Evolutionary conservation across 2,329 filamentous ascomycete genomes (phyloP).

Genomic region (Lasiodiplodia theobromae): DNA sequence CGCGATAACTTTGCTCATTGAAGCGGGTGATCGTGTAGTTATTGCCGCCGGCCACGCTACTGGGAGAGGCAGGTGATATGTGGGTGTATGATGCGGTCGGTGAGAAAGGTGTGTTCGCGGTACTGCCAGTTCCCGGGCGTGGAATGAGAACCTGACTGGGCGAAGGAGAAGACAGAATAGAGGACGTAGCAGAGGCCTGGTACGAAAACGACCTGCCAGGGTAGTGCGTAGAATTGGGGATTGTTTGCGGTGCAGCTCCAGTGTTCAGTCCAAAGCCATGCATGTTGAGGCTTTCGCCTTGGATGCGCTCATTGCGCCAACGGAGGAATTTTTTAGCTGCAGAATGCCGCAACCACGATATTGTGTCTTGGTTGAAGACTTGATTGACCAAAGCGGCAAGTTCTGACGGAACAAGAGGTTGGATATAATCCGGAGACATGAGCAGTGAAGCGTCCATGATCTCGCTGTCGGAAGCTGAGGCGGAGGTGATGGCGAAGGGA

Average conservation of each 20-base stretch:
- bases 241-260: slow-evolving; percentile 31
- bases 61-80: slow-evolving; percentile 45
- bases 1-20: slow-evolving; percentile 64
- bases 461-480: slow-evolving; percentile 73
- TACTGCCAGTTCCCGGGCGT: slow-evolving; percentile 35
- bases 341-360: slow-evolving; percentile 81
- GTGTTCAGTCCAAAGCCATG: slow-evolving; percentile 32
- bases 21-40: slow-evolving; percentile 56
- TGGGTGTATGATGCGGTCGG: slow-evolving; percentile 42
- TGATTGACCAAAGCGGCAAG: slow-evolving; percentile 72
- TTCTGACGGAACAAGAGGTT: slow-evolving; percentile 80
- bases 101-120: slow-evolving; percentile 33
- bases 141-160: slow-evolving; percentile 49
- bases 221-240: slow-evolving; percentile 27
- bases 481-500: slow-evolving; percentile 81
- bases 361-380: slow-evolving; percentile 79
- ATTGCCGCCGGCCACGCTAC: slow-evolving; percentile 34
- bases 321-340: slow-evolving; percentile 81
- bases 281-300: slow-evolving; percentile 32
- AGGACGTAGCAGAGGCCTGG: slow-evolving; percentile 44
- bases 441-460: slow-evolving; percentile 91
- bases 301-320: slow-evolving; percentile 57
- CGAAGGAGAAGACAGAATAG: slow-evolving; percentile 44
- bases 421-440: slow-evolving; percentile 90
- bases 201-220: slow-evolving; percentile 30